phyloP scores from a whole-genome alignment of 352 stramenopile genomes.

The Phytophthora quininea region DNA sequence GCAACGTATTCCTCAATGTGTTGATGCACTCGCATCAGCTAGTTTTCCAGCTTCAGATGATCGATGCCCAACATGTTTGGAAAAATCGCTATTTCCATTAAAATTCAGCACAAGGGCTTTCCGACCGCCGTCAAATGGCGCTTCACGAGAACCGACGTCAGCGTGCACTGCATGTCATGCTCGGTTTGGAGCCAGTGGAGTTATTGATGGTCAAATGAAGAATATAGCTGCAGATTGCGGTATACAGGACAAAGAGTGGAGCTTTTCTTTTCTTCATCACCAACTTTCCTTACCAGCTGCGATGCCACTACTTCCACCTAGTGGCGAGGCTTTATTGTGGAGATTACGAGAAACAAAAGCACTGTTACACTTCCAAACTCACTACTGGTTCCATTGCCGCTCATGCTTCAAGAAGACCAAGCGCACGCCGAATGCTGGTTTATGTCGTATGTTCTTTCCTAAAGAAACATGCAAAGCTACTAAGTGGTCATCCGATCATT shows the following conservation, averaged over 20 bases:
- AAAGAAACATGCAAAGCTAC: neutral
- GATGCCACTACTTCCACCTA: neutral
- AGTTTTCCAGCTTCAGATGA: no score
- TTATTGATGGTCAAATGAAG: constrained; percentile 3
- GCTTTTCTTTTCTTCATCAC: neutral
- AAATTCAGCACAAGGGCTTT: no score
- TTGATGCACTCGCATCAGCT: neutral
- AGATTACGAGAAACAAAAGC: neutral
- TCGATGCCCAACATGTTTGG: no score
- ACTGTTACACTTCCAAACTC: constrained; percentile 6
- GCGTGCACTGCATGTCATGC: neutral
- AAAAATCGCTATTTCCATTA: no score
- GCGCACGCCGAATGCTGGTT: neutral
- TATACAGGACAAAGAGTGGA: neutral
- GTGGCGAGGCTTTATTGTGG: neutral
- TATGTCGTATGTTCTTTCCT: constrained; percentile 9
- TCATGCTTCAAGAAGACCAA: constrained; percentile 9
- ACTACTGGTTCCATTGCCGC: constrained; percentile 10
- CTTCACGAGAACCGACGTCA: neutral
- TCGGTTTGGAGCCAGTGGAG: constrained; percentile 4
- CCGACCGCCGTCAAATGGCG: neutral
- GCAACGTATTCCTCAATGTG: neutral
- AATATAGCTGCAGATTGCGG: neutral
- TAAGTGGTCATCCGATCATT: neutral
- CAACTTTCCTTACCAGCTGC: neutral